Percentiles rank a stretch among this genome's conserved stretches.
These are phyloP conservation scores for Aspergillus sclerotialis DNA, from an alignment of 2,329 filamentous ascomycete species.

Conservation along the genomic window DNA sequence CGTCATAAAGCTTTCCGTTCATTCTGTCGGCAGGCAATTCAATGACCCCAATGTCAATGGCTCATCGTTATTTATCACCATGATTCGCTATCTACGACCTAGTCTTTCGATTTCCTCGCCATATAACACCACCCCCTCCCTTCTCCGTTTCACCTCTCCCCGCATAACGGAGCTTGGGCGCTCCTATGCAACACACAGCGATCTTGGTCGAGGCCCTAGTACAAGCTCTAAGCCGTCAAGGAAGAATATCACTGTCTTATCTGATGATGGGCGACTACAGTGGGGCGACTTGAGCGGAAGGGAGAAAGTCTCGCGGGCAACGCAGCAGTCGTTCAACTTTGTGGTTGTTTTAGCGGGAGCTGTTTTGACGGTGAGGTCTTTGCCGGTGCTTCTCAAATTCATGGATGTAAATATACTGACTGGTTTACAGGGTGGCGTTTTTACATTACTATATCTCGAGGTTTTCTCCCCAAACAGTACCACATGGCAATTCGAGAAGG, in stretches of 20 bases:
- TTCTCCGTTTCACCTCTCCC: constrained; percentile 31
- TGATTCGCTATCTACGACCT: constrained; percentile 19
- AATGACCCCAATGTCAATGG: constrained; percentile 9
- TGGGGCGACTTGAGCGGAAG: constrained; percentile 69
- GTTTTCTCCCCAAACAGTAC: constrained; percentile 81
- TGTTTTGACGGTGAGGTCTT: constrained; percentile 65
- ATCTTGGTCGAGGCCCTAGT: constrained; percentile 31
- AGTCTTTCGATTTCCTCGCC: constrained; percentile 12
- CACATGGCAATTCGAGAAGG: constrained; percentile 80
- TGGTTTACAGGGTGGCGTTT: constrained; percentile 61
- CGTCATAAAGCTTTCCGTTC: constrained; percentile 3
- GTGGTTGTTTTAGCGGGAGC: constrained; percentile 68
- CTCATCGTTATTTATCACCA: constrained; percentile 11
- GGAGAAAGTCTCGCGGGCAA: constrained; percentile 78
- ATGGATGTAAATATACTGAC: neutral
- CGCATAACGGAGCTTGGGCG: constrained; percentile 27
- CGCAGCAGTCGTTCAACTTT: constrained; percentile 87
- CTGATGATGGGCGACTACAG: constrained; percentile 73
- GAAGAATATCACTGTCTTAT: constrained; percentile 72
- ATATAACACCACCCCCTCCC: constrained; percentile 8
- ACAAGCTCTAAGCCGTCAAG: constrained; percentile 33
- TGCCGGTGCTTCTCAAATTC: too few species aligned
- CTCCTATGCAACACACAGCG: constrained; percentile 55
- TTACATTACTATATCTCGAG: constrained; percentile 70
- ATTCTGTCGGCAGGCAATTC: constrained; percentile 1